Percentiles rank a stretch among this genome's conserved stretches.
phyloP scores from a whole-genome alignment of 2,329 filamentous ascomycete genomes.

The Verticillium nubilum region DNA sequence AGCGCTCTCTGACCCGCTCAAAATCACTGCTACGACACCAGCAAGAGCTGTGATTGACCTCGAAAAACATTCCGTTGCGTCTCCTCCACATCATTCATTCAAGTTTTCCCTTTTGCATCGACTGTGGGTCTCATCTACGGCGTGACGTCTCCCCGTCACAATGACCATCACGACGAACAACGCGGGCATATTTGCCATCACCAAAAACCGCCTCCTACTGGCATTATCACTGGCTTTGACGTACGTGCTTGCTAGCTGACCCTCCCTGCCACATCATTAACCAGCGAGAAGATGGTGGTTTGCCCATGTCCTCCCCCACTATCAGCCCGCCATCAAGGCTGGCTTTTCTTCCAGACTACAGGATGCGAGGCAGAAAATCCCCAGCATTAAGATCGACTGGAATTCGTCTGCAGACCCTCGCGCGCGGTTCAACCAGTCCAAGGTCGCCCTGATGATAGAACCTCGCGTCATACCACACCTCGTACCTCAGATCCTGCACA shows the following conservation, averaged over 20 bases:
- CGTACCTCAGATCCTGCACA: slow-evolving; percentile 44
- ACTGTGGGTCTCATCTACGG: background rate
- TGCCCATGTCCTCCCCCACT: slow-evolving; percentile 35
- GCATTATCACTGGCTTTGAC: slow-evolving; percentile 28
- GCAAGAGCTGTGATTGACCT: background rate
- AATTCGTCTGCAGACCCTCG: slow-evolving; percentile 22
- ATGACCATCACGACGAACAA: slow-evolving; percentile 11
- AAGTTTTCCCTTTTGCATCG: background rate
- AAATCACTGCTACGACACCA: background rate
- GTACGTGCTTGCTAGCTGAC: slow-evolving; percentile 19
- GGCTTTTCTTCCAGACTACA: slow-evolving; percentile 30
- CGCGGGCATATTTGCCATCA: slow-evolving; percentile 22
- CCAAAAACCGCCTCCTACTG: slow-evolving; percentile 27
- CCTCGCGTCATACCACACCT: slow-evolving; percentile 40
- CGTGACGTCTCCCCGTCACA: background rate
- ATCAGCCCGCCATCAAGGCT: slow-evolving; percentile 35
- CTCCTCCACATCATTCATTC: background rate
- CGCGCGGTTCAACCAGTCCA: slow-evolving; percentile 38
- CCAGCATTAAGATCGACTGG: slow-evolving; percentile 35
- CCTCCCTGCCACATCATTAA: too few relatives aligned
- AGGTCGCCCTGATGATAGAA: slow-evolving; percentile 48
- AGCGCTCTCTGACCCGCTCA: background rate
- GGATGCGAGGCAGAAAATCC: slow-evolving; percentile 33
- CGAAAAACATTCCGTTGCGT: background rate
- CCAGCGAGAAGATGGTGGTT: slow-evolving; percentile 38